These are phyloP conservation scores for Salix caprea DNA, from an alignment of 345 rosid species.

Conservation along the genomic window DNA sequence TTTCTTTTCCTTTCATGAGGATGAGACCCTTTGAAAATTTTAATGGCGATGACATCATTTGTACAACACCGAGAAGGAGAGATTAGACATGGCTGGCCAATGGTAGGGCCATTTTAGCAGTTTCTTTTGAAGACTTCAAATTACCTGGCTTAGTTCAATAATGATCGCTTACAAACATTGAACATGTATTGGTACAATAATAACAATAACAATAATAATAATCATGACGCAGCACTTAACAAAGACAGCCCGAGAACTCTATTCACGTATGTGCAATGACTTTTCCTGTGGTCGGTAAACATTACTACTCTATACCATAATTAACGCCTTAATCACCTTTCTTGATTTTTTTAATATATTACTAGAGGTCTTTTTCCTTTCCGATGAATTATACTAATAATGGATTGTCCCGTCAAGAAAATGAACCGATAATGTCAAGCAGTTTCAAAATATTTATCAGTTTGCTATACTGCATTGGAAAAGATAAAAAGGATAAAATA, in stretches of 20 bases:
- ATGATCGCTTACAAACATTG: background rate
- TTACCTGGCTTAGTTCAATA: background rate
- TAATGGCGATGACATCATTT: slow-evolving; percentile 16
- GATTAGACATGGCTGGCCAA: slow-evolving; percentile 2
- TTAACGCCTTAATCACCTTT: too few species aligned
- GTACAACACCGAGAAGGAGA: background rate
- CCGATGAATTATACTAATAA: background rate
- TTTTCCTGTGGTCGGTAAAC: background rate
- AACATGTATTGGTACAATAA: too few species aligned
- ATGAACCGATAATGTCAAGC: background rate
- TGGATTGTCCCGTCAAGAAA: background rate
- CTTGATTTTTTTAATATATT: too few species aligned
- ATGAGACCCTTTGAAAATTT: background rate
- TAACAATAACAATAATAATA: background rate
- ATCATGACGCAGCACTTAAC: background rate
- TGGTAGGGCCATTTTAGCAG: slow-evolving; percentile 22
- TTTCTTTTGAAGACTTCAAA: slow-evolving; percentile 12
- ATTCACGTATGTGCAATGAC: background rate
- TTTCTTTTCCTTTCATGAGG: slow-evolving; percentile 9
- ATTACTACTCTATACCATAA: too few species aligned
- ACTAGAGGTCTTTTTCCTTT: background rate
- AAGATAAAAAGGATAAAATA: background rate
- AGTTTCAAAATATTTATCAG: background rate
- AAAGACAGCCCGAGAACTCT: background rate
- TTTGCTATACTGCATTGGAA: background rate